Evolutionary conservation across 1,284 basidiomycete genomes (phyloP), one percentile per base, ranked within the genome.

Genomic region (Cryptococcus jaspeensis): DNA sequence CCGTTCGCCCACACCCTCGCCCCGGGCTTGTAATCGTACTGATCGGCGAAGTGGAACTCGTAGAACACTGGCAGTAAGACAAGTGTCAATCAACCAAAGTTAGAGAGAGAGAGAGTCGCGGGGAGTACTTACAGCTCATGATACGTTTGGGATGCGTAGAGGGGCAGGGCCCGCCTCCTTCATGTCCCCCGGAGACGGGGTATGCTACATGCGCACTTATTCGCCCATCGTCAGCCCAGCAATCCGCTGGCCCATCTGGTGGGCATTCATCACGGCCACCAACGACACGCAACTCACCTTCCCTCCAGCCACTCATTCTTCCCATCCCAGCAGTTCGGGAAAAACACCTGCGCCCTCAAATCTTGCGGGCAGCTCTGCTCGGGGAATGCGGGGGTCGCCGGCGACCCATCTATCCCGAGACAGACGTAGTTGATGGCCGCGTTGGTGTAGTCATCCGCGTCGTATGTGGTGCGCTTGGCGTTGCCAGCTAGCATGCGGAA

Each of bases 311-410:
- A 65, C 42, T 49, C 50, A 50, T 69, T 63, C 38, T 56, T 50
- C 16, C 67, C 67, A 42, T 70, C 63, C 28, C 67, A 70, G 55
- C 66, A 68, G 25, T 63, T 46, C 3, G 62, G 67, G 55, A 70
- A 70, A 38, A 60, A 60, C 16, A 64, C 53, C 42, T 70, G 53
- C 2, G 65, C 65, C 23, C 67, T 52, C 18, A 70, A 40, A 15
- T 62, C 67, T 42, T 58, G 46, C 3, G 62, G 61, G 47, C 67
- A 69, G 20, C 51, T 50, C 13, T 52, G 48, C 12, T 47, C 50
- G 5, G 67, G 67, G 50, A 69, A 69, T 4, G 38, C 66, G 61
- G 45, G 16, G 9, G 50, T 56, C 41, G 54, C 28, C 28, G 56
- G 54, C 13, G 48, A 40, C 7, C 41, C 60, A 18, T 52, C 52